phyloP scores from a whole-genome alignment of 306 rosid genomes.

The Pachyrhizus erosus region DNA sequence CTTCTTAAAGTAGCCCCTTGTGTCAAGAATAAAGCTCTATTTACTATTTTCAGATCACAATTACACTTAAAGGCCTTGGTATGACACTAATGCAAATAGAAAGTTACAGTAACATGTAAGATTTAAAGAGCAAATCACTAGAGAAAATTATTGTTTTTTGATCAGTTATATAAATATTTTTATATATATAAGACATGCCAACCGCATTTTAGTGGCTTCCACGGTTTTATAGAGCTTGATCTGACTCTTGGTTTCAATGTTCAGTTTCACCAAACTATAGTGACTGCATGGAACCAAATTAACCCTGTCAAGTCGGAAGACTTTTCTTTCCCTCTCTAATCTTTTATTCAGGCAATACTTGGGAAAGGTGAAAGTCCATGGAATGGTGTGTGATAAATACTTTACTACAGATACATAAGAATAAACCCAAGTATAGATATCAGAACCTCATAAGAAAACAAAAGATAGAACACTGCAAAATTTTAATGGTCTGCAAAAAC shows the following conservation, averaged over 20 bases:
- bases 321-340: conserved; percentile 46
- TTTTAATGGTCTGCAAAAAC: not conserved
- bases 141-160: conserved; percentile 4
- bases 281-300: conserved; percentile 42
- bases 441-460: too few relatives aligned
- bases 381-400: conserved; percentile 16
- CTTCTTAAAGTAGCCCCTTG: conserved; percentile 4
- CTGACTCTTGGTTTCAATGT: not conserved
- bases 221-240: not conserved
- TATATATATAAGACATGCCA: not conserved
- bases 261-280: not conserved
- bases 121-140: not conserved
- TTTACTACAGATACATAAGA: too few relatives aligned
- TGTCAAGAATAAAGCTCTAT: conserved; percentile 17
- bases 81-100: conserved; percentile 5
- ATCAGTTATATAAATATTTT: not conserved
- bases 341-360: conserved; percentile 47
- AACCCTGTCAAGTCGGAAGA: conserved; percentile 49
- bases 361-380: conserved; percentile 42
- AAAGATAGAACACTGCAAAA: too few relatives aligned
- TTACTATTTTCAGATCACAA: conserved; percentile 3
- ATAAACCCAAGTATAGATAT: too few relatives aligned
- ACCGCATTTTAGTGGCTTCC: not conserved
- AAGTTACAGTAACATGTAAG: not conserved
- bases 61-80: not conserved